Percentiles rank a stretch among this genome's conserved stretches.
phyloP scores from a whole-genome alignment of 2,329 filamentous ascomycete genomes.

The Metarhizium album region DNA sequence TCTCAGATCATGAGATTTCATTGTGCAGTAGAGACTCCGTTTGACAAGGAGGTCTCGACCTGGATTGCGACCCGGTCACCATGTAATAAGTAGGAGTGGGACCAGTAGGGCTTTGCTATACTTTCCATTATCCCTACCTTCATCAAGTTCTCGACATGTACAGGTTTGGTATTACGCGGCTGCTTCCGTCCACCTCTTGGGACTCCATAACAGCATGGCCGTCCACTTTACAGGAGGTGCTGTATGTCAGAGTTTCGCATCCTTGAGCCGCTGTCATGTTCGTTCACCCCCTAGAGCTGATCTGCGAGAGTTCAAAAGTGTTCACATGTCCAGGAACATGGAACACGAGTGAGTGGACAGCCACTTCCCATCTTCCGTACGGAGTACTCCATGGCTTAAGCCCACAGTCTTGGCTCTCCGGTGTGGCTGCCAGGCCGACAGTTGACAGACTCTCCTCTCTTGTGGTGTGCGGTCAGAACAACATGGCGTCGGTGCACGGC shows the following conservation, averaged over 20 bases:
- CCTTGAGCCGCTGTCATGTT: background rate
- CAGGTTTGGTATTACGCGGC: background rate
- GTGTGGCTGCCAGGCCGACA: background rate
- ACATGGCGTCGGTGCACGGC: background rate
- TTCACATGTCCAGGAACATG: background rate
- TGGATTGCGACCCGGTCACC: background rate
- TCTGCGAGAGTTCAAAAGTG: background rate
- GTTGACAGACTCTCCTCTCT: background rate
- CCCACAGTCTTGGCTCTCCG: background rate
- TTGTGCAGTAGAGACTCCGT: background rate
- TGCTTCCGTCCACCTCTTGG: background rate
- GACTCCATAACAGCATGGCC: background rate
- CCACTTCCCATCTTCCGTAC: background rate
- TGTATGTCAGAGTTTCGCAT: background rate
- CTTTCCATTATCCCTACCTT: background rate
- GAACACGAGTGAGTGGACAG: background rate
- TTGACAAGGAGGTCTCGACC: background rate
- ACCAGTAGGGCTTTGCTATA: background rate
- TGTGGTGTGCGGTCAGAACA: background rate
- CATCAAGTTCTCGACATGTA: background rate
- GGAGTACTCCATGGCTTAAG: background rate
- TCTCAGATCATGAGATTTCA: background rate
- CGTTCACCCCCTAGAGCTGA: background rate
- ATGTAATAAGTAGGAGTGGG: background rate
- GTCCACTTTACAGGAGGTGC: background rate